Conservation (phyloP, 495 filamentous ascomycete genomes). For the Podospora conica region DNA sequence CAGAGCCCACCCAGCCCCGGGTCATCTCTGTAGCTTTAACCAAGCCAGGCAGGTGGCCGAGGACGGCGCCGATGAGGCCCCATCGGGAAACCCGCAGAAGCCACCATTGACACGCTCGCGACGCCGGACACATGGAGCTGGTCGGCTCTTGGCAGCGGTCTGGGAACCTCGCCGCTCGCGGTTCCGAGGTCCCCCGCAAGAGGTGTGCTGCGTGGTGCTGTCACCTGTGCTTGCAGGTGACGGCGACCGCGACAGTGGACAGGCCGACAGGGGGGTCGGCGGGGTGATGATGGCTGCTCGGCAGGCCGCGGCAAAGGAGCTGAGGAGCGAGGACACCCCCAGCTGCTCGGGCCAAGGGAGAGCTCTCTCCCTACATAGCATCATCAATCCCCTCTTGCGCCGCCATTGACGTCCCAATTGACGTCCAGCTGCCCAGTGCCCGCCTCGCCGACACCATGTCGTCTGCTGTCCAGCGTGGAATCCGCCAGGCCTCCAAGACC, state of each 20-base stretch:
- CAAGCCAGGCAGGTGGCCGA: not conserved
- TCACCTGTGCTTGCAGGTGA: not conserved
- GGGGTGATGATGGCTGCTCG: not conserved
- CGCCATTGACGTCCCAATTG: conserved; percentile 10
- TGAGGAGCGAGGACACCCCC: not conserved
- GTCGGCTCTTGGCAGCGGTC: not conserved
- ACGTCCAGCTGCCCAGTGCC: not conserved
- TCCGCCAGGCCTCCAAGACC: conserved; percentile 8
- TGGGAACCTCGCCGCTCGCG: not conserved
- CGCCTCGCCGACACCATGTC: conserved; percentile 6
- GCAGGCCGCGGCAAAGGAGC: conserved; percentile 6
- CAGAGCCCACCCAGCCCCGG: not conserved
- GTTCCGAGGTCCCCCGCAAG: not conserved
- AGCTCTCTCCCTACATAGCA: not conserved
- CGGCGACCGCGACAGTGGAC: not conserved
- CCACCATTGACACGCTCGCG: not conserved
- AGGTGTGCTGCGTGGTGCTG: too few relatives aligned
- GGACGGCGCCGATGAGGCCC: not conserved
- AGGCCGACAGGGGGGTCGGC: not conserved
- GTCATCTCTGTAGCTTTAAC: not conserved
- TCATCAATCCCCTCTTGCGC: not conserved
- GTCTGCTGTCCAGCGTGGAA: conserved; percentile 5
- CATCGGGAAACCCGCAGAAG: not conserved
- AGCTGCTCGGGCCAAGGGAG: conserved; percentile 4
- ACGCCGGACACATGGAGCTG: not conserved